phyloP scores from a whole-genome alignment of 306 rosid genomes.

The Rubus parviflorus region DNA sequence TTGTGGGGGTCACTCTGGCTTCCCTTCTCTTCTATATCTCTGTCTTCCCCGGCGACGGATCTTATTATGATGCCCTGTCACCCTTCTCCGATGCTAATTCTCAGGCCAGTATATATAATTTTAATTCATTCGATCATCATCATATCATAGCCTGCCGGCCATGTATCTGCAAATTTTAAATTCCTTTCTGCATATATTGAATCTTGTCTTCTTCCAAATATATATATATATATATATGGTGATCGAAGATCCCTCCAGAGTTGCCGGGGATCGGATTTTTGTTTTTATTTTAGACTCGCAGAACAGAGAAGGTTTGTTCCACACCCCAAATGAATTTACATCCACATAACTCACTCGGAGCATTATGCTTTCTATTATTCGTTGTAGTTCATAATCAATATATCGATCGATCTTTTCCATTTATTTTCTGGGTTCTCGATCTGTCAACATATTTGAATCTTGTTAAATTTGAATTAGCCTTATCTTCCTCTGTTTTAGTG shows the following conservation, averaged over 20 bases:
- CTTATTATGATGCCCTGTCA: constrained; percentile 16
- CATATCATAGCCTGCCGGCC: too few species aligned
- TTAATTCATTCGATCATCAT: not conserved
- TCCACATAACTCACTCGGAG: not conserved
- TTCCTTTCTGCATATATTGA: too few species aligned
- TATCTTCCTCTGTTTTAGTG: constrained; percentile 4
- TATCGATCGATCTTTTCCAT: not conserved
- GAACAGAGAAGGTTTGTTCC: not conserved
- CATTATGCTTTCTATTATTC: not conserved
- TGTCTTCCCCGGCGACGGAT: constrained; percentile 33
- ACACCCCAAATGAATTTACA: not conserved
- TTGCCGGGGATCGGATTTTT: not conserved
- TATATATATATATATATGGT: too few species aligned
- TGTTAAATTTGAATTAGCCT: not conserved
- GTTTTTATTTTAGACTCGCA: not conserved
- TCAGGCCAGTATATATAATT: constrained; percentile 5
- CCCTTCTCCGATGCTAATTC: constrained; percentile 18
- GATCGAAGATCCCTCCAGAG: not conserved
- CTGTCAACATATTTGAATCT: not conserved
- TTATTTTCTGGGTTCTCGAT: not conserved
- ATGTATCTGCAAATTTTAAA: too few species aligned
- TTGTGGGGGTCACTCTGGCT: constrained; percentile 36
- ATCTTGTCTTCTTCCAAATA: not conserved
- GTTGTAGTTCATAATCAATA: not conserved
- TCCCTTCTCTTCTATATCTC: constrained; percentile 33